Base-by-base conservation (phyloP, 257 asterid genomes). In the Nyctanthes arbortristis region DNA sequence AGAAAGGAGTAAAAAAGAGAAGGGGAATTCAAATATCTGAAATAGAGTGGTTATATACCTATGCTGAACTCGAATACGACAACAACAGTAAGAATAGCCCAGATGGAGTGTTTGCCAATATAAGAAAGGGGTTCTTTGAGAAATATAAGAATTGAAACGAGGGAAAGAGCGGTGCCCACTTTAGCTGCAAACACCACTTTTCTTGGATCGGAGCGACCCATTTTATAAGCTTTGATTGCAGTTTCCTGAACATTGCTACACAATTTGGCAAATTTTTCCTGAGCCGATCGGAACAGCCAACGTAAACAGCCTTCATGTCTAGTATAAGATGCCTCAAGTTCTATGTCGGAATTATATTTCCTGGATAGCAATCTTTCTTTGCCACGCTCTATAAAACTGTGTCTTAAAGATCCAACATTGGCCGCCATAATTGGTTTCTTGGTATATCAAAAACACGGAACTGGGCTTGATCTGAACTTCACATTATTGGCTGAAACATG, bases 51-150 rank as follows among this genome's bases (percentile, higher is more conserved):
- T 4, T 3, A 30, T 56, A n/a, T 77, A 91, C 98, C 98, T 49
- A 89, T 87, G 83, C 97, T 92, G 78, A 88, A 92, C 74, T 92
- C 98, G 30, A 92, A 92, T 6, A 92, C 97, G 28, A 92, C 97
- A 9, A 92, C 96, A 25, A 89, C 97, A 3, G 98, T 88, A 69
- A 88, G 90, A 62, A 88, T 84, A 13, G 96, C 96, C 96, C 96
- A 88, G 73, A 88, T 79, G 4, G 90, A 86, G 63, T 79, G 71
- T 16, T 75, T 73, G 37, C 86, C 68, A 9, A 88, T 77, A 67
- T 82, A 86, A 60, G 72, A 70, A n/a, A 78, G 77, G 13, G 96
- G 87, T 70, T 86, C 90, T 35, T 79, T 84, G 75, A 88, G 82
- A 62, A 88, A 88, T 3, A 88, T 86, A 29, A 88, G 75, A 11